Evolutionary conservation across 2,329 filamentous ascomycete species (phyloP).

Genomic region (Colletotrichum viniferum): DNA sequence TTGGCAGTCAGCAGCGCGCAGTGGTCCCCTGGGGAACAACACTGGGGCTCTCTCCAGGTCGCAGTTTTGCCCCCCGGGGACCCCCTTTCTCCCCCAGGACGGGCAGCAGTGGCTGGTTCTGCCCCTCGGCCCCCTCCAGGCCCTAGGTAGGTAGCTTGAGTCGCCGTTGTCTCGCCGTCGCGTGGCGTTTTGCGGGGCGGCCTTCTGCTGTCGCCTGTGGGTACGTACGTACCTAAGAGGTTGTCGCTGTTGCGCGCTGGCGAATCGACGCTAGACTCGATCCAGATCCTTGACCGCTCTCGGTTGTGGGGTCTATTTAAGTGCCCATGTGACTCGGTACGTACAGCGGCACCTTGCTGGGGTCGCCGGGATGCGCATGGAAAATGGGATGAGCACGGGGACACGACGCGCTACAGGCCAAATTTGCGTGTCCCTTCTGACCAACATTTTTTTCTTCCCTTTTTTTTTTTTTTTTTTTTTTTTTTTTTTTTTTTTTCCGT

Average conservation of each 20-base stretch:
- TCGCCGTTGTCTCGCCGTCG: conserved; percentile 25
- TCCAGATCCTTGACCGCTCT: conserved; percentile 16
- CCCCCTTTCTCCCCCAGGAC: background rate
- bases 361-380: background rate
- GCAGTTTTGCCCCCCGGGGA: conserved; percentile 3
- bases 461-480: background rate
- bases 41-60: background rate
- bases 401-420: background rate
- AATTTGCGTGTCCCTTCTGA: background rate
- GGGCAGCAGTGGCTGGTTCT: background rate
- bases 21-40: background rate
- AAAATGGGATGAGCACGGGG: background rate
- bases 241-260: background rate
- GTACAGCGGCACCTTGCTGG: background rate
- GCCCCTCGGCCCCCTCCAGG: background rate
- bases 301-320: background rate
- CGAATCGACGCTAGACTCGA: conserved; percentile 18
- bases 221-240: background rate
- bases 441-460: background rate
- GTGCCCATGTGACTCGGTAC: background rate
- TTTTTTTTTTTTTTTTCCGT: background rate
- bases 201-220: background rate
- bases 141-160: too few species aligned
- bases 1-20: background rate
- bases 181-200: conserved; percentile 24